These are phyloP conservation scores for Xylariaceae sp. DNA, from an alignment of 2,329 filamentous ascomycete species.

Conservation along the genomic window DNA sequence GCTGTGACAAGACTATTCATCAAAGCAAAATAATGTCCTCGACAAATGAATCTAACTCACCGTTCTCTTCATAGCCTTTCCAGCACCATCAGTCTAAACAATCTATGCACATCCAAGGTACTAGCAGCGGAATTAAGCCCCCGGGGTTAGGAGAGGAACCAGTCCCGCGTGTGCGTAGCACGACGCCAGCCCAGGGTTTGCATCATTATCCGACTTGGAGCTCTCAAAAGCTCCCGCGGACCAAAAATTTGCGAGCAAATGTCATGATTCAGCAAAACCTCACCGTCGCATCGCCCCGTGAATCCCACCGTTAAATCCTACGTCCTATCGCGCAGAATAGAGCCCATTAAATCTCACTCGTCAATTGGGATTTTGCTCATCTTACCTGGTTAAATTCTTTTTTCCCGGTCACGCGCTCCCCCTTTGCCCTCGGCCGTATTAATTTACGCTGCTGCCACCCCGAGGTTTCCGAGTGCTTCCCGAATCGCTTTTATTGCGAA, in stretches of 20 bases:
- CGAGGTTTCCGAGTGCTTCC: not conserved
- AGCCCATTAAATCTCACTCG: not conserved
- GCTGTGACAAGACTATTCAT: too few species aligned
- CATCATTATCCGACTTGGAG: conserved; percentile 13
- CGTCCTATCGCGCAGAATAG: not conserved
- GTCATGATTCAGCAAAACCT: conserved; percentile 1
- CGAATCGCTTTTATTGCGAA: not conserved
- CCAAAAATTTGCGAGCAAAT: conserved; percentile 12
- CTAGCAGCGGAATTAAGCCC: not conserved
- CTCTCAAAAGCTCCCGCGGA: conserved; percentile 6
- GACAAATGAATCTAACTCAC: too few species aligned
- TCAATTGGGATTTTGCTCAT: not conserved
- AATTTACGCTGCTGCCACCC: not conserved
- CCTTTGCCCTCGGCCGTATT: not conserved
- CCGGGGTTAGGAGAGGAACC: not conserved
- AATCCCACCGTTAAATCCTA: not conserved
- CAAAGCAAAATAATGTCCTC: too few species aligned
- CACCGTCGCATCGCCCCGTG: conserved; percentile 13
- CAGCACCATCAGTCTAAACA: not conserved
- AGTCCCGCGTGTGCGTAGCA: not conserved
- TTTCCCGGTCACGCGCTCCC: conserved; percentile 8
- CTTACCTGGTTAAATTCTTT: not conserved
- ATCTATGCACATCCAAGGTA: not conserved
- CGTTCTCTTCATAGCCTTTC: too few species aligned
- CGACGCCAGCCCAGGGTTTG: conserved; percentile 6